phyloP scores from a whole-genome alignment of 2,329 filamentous ascomycete genomes.

The Ascochyta koolunga region DNA sequence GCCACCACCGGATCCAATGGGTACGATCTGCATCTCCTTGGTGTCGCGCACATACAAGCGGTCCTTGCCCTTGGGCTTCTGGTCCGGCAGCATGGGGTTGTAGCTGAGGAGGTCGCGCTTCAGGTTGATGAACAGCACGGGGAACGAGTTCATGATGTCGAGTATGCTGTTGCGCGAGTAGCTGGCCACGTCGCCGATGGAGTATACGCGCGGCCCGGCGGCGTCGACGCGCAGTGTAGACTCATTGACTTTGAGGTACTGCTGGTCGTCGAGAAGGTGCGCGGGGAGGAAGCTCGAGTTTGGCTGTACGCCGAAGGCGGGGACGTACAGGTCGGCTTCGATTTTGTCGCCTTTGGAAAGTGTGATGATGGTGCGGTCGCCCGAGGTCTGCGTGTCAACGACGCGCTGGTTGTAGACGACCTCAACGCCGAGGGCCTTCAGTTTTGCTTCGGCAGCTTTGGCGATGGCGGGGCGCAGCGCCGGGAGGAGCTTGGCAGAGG shows the following conservation, averaged over 20 bases:
- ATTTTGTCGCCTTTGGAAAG: constrained; percentile 54
- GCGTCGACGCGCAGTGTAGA: constrained; percentile 54
- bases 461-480: constrained; percentile 49
- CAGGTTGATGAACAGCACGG: constrained; percentile 53
- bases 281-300: constrained; percentile 60
- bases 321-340: constrained; percentile 60
- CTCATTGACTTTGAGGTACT: constrained; percentile 57
- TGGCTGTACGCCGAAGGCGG: constrained; percentile 58
- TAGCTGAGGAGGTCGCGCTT: constrained; percentile 53
- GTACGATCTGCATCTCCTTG: constrained; percentile 38
- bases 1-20: constrained; percentile 41
- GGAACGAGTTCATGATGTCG: constrained; percentile 49
- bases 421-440: constrained; percentile 56
- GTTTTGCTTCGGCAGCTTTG: constrained; percentile 52
- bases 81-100: constrained; percentile 22
- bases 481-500: constrained; percentile 49
- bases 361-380: constrained; percentile 50
- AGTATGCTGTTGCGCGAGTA: constrained; percentile 52
- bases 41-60: constrained; percentile 27
- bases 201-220: constrained; percentile 55
- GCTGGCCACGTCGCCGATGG: constrained; percentile 54
- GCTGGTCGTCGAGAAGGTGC: constrained; percentile 52
- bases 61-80: constrained; percentile 35
- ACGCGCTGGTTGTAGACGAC: constrained; percentile 50
- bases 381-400: constrained; percentile 27